Evolutionary conservation across 179 eudicot species (phyloP), one percentile per base, ranked within the genome.

Genomic region (Actinidia chinensis): DNA sequence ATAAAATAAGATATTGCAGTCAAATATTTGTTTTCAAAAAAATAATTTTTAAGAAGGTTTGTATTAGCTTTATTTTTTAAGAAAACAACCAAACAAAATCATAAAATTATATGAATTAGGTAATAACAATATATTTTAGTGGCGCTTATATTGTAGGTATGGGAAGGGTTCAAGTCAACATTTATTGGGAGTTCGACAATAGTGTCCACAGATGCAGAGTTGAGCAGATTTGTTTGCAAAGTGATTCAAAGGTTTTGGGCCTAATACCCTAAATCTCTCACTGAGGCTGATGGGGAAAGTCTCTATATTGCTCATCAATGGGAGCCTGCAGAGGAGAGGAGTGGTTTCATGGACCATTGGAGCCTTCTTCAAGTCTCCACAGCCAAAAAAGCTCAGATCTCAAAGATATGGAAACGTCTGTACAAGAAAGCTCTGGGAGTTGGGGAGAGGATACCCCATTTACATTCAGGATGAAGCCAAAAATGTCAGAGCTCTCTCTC

Each of bases 101-200:
- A n/a, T n/a, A n/a, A 28, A 28, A 28, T 28, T 28, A 28, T 28
- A 28, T 28, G 33, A 28, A 28, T 28, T 28, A 28, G 33, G 33
- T 28, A 36, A 36, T 36, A 36, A 36, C 40, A 36, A 36, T 36
- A 36, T 36, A 36, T 36, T 36, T 36, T 36, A 36, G 40, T 36
- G 40, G 40, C 40, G 40, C 40, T 36, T 14, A 36, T 58, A 59
- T 20, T 73, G 0, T n/a, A 93, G 98, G 95, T 95, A 90, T 80
- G 99, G 99, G 72, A 88, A 91, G 80, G 99, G 71, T 93, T 95
- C 90, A 95, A 89, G 90, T 91, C 99, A n/a, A 2, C 99, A 95
- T 58, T 80, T 95, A 82, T 95, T 83, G 98, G 99, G 67, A 93
- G 91, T 48, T 84, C 86, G 18, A 89, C 95, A 1, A 90, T 95